Evolutionary conservation across 768 basidiomycete species (phyloP).

Genomic region (Auricularia sp.): DNA sequence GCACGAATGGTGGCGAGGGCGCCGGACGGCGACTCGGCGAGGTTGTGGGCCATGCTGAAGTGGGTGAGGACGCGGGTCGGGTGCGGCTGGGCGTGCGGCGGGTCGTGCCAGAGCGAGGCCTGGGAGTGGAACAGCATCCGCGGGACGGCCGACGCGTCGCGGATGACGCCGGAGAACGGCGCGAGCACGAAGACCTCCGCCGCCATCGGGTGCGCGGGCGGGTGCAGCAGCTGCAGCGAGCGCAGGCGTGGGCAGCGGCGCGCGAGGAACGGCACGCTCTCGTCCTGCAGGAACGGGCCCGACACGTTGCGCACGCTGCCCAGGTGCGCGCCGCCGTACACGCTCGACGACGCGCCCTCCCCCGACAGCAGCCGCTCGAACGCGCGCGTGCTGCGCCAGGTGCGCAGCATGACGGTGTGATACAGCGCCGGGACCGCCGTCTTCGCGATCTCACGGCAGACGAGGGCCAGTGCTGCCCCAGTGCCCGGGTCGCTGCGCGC

Average conservation of each 20-base stretch:
- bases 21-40: neutral
- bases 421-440: neutral
- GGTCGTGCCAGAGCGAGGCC: neutral
- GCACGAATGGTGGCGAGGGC: neutral
- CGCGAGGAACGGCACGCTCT: neutral
- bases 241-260: neutral
- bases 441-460: neutral
- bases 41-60: neutral
- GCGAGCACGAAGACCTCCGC: neutral
- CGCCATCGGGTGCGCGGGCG: neutral
- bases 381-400: slow-evolving; percentile 1
- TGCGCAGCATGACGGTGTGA: neutral
- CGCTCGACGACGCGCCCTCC: neutral
- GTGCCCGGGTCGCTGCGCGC: neutral
- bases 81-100: neutral
- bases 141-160: neutral
- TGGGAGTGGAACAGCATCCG: neutral
- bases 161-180: neutral
- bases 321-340: neutral
- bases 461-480: neutral
- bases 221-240: neutral
- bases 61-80: neutral
- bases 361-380: neutral
- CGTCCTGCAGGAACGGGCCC: neutral
- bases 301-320: neutral